Base-by-base conservation (phyloP, 495 filamentous ascomycete genomes). In the Penicillium mononematosum region DNA sequence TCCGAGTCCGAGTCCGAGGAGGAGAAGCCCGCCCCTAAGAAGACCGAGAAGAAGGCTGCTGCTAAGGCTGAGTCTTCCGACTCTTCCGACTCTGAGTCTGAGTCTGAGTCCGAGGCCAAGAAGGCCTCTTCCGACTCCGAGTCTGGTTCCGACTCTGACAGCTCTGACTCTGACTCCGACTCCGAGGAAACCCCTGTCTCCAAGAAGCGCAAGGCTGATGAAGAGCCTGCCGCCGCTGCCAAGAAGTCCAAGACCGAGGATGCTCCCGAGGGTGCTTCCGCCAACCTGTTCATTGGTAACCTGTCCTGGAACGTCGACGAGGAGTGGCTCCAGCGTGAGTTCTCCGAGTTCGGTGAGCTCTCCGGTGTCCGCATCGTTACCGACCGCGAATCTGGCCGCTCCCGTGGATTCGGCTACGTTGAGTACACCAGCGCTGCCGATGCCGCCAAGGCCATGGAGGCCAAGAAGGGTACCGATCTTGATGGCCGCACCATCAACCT, bases 341-440 rank as follows among this genome's bases (percentile, higher is more conserved):
- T 98, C 73, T 83, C 91, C 78, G 75, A 80, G 45, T 96, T 87
- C 69, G 92, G 90, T 61, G 88, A 88, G 63, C 79, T 96, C 55
- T 75, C 81, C 66, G 81, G 85, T 63, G 85, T 84, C 53, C 85
- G 89, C 60, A 85, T 98, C 66, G 88, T 98, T 68, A 88, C 85
- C 50, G 94, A 98, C 74, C 85, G 86, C 65, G 86, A 85, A 25
- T 82, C 80, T 67, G 89, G 89, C 56, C 89, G 90, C 64, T 96
- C 93, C 67, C 92, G 90, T 73, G 94, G 94, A 60, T 98, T 95
- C 75, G 94, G 95, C 61, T 98, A 97, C 70, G 91, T 97, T 60
- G 94, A 98, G 77, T 98, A 91, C 76, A 76, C 79, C 65, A 83
- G 76, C 56, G 75, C 82, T 61, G 83, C 83, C 45, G 80, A 82